Percentiles rank a stretch among this genome's conserved stretches.
Evolutionary conservation across 2,329 filamentous ascomycete species (phyloP).

Genomic region (Colletotrichum truncatum): DNA sequence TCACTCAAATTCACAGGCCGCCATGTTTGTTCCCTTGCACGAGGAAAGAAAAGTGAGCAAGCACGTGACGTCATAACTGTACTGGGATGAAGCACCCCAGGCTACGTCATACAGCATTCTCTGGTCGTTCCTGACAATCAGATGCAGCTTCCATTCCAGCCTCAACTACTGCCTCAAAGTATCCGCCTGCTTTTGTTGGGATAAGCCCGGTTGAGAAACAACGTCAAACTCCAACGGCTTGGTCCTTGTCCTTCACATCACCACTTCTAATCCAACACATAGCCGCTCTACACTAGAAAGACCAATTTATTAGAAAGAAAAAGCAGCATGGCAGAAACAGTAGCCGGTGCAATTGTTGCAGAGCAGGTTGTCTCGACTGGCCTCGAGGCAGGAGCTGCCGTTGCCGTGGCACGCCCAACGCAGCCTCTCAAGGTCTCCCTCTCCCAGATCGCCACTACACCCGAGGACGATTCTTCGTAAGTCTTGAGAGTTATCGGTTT

Average conservation of each 20-base stretch:
- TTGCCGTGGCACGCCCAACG: constrained; percentile 59
- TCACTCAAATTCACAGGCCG: too few relatives aligned
- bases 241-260: neutral
- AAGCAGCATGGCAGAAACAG: constrained; percentile 47
- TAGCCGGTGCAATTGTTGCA: constrained; percentile 46
- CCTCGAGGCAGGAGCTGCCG: constrained; percentile 49
- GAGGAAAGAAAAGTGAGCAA: neutral
- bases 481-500: neutral
- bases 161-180: neutral
- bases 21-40: neutral
- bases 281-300: too few relatives aligned
- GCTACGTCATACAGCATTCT: constrained; percentile 28
- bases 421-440: constrained; percentile 60
- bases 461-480: constrained; percentile 39
- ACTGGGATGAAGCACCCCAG: neutral
- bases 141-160: neutral
- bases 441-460: constrained; percentile 52
- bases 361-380: constrained; percentile 51
- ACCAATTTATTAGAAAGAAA: too few relatives aligned
- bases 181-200: neutral
- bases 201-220: too few relatives aligned
- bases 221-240: neutral
- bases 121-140: constrained; percentile 9
- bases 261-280: too few relatives aligned
- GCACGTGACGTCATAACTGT: constrained; percentile 28